phyloP scores from a whole-genome alignment of 495 filamentous ascomycete genomes.

The Aspergillus homomorphus region DNA sequence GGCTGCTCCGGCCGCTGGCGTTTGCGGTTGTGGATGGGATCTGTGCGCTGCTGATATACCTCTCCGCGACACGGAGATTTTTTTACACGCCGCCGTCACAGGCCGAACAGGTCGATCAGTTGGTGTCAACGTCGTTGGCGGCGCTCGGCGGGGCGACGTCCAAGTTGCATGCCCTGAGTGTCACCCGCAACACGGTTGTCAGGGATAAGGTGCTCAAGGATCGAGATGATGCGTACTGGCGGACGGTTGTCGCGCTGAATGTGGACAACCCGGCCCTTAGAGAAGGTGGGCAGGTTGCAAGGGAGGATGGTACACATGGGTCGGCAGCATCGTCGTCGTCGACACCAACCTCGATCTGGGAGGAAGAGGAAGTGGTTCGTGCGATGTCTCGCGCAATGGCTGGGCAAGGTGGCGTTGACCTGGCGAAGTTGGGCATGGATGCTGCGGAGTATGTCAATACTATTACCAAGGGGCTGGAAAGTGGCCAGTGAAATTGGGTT shows the following conservation, averaged over 20 bases:
- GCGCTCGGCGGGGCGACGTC: slow-evolving; percentile 42
- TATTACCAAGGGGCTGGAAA: slow-evolving; percentile 40
- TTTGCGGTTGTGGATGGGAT: slow-evolving; percentile 61
- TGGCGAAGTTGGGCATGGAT: slow-evolving; percentile 43
- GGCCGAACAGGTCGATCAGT: slow-evolving; percentile 42
- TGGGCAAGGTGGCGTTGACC: slow-evolving; percentile 45
- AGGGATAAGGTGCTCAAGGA: slow-evolving; percentile 53
- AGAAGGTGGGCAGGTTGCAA: slow-evolving; percentile 26
- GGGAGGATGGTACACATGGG: slow-evolving; percentile 20
- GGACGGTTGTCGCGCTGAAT: slow-evolving; percentile 42
- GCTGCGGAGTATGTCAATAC: slow-evolving; percentile 45
- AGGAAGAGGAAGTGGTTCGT: slow-evolving; percentile 55
- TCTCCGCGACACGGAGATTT: slow-evolving; percentile 72
- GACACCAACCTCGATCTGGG: slow-evolving; percentile 41
- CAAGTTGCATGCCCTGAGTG: slow-evolving; percentile 53
- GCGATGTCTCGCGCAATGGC: slow-evolving; percentile 50
- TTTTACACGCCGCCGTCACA: slow-evolving; percentile 51
- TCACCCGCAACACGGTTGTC: slow-evolving; percentile 57
- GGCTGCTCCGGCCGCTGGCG: slow-evolving; percentile 52
- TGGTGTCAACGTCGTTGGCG: slow-evolving; percentile 39
- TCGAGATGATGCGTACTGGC: slow-evolving; percentile 58
- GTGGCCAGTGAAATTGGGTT: slow-evolving; percentile 4
- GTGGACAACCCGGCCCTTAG: slow-evolving; percentile 12
- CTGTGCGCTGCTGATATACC: slow-evolving; percentile 62
- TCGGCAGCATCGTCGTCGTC: background rate